These are phyloP conservation scores for Crithidia acanthocephali DNA, from an alignment of 208 protist genomes.

Conservation along the genomic window DNA sequence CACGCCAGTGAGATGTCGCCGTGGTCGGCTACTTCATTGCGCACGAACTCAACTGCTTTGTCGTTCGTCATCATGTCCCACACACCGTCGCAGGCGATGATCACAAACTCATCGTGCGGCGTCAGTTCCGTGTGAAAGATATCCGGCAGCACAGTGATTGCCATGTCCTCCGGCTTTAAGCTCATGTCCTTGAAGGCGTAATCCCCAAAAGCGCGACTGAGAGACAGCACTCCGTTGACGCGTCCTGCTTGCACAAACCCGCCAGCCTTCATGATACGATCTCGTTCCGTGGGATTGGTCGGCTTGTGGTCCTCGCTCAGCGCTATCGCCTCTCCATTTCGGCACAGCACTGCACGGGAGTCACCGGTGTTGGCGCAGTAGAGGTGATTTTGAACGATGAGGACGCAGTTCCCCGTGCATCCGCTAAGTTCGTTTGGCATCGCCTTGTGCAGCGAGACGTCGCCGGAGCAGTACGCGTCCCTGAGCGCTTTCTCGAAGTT, in stretches of 20 bases:
- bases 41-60: conserved; percentile 89
- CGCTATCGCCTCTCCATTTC: conserved; percentile 83
- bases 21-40: conserved; percentile 83
- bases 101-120: conserved; percentile 90
- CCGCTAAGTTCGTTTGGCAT: conserved; percentile 84
- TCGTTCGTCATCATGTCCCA: conserved; percentile 95
- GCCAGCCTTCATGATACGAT: conserved; percentile 89
- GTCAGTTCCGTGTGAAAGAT: conserved; percentile 79
- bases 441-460: conserved; percentile 68
- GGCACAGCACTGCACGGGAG: conserved; percentile 89
- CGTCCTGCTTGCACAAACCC: conserved; percentile 91
- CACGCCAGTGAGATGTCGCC: conserved; percentile 86
- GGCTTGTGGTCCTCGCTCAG: conserved; percentile 97
- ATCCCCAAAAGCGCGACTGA: conserved; percentile 96
- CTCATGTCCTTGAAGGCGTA: conserved; percentile 89
- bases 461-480: conserved; percentile 73
- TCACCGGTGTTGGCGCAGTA: conserved; percentile 96
- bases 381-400: conserved; percentile 88
- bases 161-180: conserved; percentile 77
- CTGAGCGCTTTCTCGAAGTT: conserved; percentile 73
- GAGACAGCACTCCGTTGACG: conserved; percentile 95
- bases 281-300: conserved; percentile 74
- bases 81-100: conserved; percentile 94
- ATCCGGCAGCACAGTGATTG: conserved; percentile 78
- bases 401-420: conserved; percentile 82